phyloP scores from a whole-genome alignment of 768 basidiomycete genomes.

The Rhodotorula babjevae region DNA sequence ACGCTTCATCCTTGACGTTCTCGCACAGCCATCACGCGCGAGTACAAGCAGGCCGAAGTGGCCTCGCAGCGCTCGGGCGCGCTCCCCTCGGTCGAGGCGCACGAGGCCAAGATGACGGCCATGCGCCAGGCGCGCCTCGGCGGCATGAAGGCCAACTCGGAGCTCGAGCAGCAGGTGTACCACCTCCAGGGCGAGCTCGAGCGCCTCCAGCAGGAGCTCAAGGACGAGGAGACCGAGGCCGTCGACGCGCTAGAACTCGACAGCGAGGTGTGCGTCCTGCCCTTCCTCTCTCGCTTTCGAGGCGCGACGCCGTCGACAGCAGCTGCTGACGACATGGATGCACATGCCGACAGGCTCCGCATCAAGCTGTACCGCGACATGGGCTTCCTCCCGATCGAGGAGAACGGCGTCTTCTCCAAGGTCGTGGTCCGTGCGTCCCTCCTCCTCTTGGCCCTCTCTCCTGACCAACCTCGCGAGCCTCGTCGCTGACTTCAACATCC shows the following conservation, averaged over 20 bases:
- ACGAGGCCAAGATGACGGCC: slow-evolving; percentile 23
- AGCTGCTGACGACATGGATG: not conserved
- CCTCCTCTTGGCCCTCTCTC: too few relatives aligned
- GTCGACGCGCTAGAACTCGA: slow-evolving; percentile 22
- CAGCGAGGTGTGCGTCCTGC: slow-evolving; percentile 32
- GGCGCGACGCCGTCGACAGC: not conserved
- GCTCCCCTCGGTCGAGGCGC: slow-evolving; percentile 12
- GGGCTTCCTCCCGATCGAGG: slow-evolving; percentile 36
- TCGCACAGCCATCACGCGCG: slow-evolving; percentile 24
- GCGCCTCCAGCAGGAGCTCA: slow-evolving; percentile 33
- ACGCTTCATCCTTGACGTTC: not conserved
- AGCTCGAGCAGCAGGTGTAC: slow-evolving; percentile 33
- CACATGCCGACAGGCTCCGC: slow-evolving; percentile 1
- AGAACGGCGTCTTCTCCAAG: slow-evolving; percentile 28
- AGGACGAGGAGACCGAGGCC: slow-evolving; percentile 34
- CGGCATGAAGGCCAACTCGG: slow-evolving; percentile 27
- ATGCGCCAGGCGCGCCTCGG: slow-evolving; percentile 16
- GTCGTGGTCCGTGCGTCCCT: slow-evolving; percentile 32
- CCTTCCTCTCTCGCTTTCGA: not conserved
- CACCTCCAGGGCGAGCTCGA: slow-evolving; percentile 30
- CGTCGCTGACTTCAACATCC: too few relatives aligned
- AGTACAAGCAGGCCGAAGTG: slow-evolving; percentile 16
- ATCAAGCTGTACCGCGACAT: slow-evolving; percentile 36
- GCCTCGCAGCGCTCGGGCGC: slow-evolving; percentile 24
- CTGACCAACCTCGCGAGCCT: too few relatives aligned